These are phyloP conservation scores for Globisporangium solare DNA, from an alignment of 352 stramenopile species.

Conservation along the genomic window DNA sequence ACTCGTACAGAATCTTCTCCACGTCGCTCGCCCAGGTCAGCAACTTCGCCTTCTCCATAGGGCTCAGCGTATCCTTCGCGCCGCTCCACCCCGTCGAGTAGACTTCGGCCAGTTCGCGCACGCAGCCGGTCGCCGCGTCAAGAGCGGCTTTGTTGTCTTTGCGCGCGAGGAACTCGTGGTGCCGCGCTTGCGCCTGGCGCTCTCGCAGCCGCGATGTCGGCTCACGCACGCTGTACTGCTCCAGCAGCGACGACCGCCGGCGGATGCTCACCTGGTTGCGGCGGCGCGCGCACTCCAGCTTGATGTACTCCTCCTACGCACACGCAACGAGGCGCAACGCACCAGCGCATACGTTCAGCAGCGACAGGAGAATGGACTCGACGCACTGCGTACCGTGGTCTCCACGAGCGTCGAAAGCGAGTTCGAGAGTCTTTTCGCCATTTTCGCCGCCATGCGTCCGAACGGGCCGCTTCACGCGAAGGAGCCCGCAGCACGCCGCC, in stretches of 20 bases:
- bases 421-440: conserved; percentile 10
- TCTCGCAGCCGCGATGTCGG: conserved; percentile 43
- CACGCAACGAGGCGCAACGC: neutral
- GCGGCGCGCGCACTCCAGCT: conserved; percentile 45
- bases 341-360: neutral
- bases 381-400: conserved; percentile 19
- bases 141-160: conserved; percentile 45
- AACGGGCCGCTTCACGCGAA: no score
- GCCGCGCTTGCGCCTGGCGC: conserved; percentile 33
- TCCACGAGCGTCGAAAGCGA: conserved; percentile 36
- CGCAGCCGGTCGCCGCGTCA: conserved; percentile 31
- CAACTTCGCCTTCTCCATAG: conserved; percentile 52
- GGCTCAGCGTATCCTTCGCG: conserved; percentile 20
- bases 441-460: neutral
- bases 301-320: conserved; percentile 51
- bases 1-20: conserved; percentile 34
- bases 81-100: conserved; percentile 5
- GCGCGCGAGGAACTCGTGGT: conserved; percentile 45
- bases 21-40: conserved; percentile 33
- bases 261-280: conserved; percentile 38
- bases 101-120: conserved; percentile 33
- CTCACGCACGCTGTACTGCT: conserved; percentile 36
- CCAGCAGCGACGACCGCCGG: conserved; percentile 37
- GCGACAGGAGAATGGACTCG: neutral
- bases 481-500: no score